phyloP scores from a whole-genome alignment of 768 basidiomycete species.

The Hericium alpestre region DNA sequence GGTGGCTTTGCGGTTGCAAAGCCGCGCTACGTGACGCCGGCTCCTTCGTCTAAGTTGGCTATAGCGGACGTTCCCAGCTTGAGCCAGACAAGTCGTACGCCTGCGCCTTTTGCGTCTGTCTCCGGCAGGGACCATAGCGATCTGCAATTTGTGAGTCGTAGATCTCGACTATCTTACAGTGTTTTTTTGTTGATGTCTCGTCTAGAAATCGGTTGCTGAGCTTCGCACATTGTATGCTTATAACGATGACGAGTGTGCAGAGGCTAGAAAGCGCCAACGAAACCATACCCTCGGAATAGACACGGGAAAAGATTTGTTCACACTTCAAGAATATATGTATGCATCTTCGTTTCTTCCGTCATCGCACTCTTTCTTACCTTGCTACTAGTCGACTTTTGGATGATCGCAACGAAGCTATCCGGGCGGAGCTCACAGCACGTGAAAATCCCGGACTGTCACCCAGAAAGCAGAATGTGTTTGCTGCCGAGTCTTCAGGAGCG shows the following conservation, averaged over 20 bases:
- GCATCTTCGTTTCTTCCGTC: background rate
- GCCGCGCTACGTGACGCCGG: background rate
- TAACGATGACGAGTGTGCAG: background rate
- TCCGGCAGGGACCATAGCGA: background rate
- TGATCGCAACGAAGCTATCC: constrained; percentile 29
- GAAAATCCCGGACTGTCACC: background rate
- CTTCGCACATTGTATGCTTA: background rate
- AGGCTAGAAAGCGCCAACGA: background rate
- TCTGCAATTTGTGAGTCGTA: background rate
- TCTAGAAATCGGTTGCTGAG: background rate
- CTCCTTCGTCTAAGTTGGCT: background rate
- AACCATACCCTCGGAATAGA: background rate
- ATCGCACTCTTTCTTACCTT: background rate
- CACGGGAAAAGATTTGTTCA: background rate
- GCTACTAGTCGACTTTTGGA: constrained; percentile 21
- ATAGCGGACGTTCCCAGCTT: background rate
- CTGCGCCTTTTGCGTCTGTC: background rate
- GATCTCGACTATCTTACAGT: background rate
- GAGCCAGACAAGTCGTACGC: background rate
- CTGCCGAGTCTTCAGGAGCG: background rate
- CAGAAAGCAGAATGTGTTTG: background rate
- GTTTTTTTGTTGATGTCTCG: background rate
- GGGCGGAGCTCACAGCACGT: constrained; percentile 21
- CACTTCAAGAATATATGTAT: background rate
- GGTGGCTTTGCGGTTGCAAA: background rate